A percentile compares a stretch with the other conserved stretches of the same genome.
Evolutionary conservation across 2,329 filamentous ascomycete species (phyloP).

Genomic region (Clonostachys solani): DNA sequence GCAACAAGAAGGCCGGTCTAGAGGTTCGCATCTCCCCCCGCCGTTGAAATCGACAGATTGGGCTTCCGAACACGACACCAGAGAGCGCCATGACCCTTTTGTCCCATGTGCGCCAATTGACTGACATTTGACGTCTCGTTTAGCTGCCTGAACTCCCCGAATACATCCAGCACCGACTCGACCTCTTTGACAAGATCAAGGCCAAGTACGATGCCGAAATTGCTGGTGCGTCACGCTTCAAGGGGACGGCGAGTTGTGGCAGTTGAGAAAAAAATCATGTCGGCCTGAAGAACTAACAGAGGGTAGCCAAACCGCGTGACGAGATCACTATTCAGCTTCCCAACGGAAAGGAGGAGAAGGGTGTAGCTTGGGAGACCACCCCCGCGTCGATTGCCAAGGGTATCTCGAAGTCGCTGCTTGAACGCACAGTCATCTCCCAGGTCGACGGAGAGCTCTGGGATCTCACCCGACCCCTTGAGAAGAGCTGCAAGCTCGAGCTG

Average conservation of each 20-base stretch:
- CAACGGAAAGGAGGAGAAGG: constrained; percentile 66
- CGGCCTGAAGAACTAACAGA: background rate
- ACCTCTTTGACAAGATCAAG: constrained; percentile 86
- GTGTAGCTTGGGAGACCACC: constrained; percentile 88
- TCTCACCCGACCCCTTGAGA: constrained; percentile 83
- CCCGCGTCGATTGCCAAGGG: constrained; percentile 72
- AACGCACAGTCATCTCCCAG: constrained; percentile 81
- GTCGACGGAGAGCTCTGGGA: constrained; percentile 90
- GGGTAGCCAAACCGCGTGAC: constrained; percentile 59
- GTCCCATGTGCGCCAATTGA: constrained; percentile 4
- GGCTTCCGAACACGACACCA: background rate
- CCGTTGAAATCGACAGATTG: background rate
- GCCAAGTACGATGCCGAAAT: constrained; percentile 77
- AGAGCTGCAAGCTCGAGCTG: constrained; percentile 78
- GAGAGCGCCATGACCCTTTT: too few species aligned
- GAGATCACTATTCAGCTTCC: constrained; percentile 70
- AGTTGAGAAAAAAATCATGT: background rate
- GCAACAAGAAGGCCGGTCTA: constrained; percentile 56
- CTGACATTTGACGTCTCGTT: constrained; percentile 8
- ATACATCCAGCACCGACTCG: constrained; percentile 79
- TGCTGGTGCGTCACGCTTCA: constrained; percentile 22
- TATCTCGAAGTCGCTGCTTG: constrained; percentile 81
- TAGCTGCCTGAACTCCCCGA: constrained; percentile 53
- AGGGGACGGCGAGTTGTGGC: background rate
- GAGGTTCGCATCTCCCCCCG: constrained; percentile 24